Base-by-base conservation (phyloP, 805 yeast genomes). In the Teunomyces panamensis region DNA sequence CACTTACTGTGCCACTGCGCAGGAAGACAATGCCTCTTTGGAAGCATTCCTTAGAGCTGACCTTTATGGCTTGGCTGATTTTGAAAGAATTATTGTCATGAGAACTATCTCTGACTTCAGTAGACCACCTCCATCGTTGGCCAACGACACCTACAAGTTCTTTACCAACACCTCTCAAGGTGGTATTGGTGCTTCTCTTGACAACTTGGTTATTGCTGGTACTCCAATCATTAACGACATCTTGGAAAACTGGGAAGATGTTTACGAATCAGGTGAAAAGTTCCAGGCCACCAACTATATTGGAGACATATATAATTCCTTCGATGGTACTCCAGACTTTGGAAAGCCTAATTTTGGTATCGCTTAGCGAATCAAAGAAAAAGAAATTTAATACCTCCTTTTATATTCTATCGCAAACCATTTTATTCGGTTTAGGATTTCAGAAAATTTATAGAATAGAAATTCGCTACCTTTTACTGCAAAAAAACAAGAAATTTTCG, bases 21-120 rank as follows among this genome's bases (percentile, higher is more conserved):
- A 82, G 63, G 88, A 83, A 63, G 88, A 83, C 59, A 79, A 81
- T 59, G 87, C 87, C 13, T 69, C 83, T 11, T 73, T 83, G 57
- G 86, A 82, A 61, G 79, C 81, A 7, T 63, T 83, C 48, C 55
- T 79, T 42, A 76, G 88, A 68, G 73, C 77, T 57, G 78, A 78
- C 50, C 68, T 67, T 49, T 70, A 68, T 54, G 85, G 83, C 8
- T 69, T 81, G 50, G 80, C 78, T 45, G 85, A 81, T 61, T 83
- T 65, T 60, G 65, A 74, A 50, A 75, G 87, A 65, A 70, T 83
- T 50, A 79, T 81, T 9, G 69, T 81, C 26, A 68, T 81, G 80
- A 79, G 87, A 70, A 71, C 85, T 42, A 79, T 79, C 52, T 78
- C 85, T 4, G 84, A 83, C 64, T 80, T 79, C 56, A 70, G 78